Percentiles rank a stretch among this genome's conserved stretches.
phyloP scores from a whole-genome alignment of 352 stramenopile species.

The Phytophthora pini region DNA sequence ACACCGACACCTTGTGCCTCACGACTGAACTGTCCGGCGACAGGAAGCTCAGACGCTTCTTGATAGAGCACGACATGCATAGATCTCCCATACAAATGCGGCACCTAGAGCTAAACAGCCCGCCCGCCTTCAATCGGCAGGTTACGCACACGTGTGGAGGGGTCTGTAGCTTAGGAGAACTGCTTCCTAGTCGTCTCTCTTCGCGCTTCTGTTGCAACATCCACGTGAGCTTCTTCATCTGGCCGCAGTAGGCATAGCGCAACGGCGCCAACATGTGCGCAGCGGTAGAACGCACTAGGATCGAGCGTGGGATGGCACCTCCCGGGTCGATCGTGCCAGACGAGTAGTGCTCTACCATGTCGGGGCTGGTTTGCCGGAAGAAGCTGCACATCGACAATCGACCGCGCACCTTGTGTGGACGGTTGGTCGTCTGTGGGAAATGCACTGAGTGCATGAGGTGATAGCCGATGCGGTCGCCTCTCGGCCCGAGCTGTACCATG shows the following conservation, averaged over 20 bases:
- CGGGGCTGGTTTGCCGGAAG: constrained; percentile 39
- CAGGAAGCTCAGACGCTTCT: constrained; percentile 44
- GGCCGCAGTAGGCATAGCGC: constrained; percentile 39
- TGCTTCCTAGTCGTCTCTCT: constrained; percentile 13
- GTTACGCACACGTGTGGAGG: constrained; percentile 29
- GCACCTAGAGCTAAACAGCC: constrained; percentile 38
- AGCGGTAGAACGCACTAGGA: constrained; percentile 33
- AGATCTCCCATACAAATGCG: constrained; percentile 45
- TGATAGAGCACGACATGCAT: constrained; percentile 52
- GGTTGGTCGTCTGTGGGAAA: constrained; percentile 38
- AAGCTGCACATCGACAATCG: constrained; percentile 44
- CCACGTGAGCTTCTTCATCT: constrained; percentile 55
- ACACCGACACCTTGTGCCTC: constrained; percentile 34
- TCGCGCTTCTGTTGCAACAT: constrained; percentile 38
- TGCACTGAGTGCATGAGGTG: constrained; percentile 67
- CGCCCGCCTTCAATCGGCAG: constrained; percentile 34
- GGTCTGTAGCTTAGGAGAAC: not conserved
- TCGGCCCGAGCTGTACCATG: constrained; percentile 36
- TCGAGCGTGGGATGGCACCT: constrained; percentile 43
- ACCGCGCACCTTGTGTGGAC: constrained; percentile 31
- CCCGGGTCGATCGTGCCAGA: constrained; percentile 41
- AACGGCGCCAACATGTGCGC: constrained; percentile 30
- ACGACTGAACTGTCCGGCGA: constrained; percentile 23
- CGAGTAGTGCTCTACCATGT: constrained; percentile 43
- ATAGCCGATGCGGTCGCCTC: constrained; percentile 64